Evolutionary conservation across 208 protist species (phyloP).

Genomic region (Crithidia brevicula): DNA sequence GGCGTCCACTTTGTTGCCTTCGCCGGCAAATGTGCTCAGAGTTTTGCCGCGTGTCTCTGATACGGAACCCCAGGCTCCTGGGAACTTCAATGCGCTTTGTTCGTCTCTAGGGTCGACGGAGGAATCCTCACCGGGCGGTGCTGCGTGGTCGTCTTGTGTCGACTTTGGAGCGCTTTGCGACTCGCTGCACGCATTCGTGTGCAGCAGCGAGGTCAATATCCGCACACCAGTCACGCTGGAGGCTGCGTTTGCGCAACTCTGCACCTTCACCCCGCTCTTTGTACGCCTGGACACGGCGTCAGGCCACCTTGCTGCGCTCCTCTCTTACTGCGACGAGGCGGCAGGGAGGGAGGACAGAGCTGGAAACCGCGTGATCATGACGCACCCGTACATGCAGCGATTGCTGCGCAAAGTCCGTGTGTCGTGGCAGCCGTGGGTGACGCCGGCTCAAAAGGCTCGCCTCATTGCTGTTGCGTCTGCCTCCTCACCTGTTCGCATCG

Average conservation of each 20-base stretch:
- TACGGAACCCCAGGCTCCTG: no score
- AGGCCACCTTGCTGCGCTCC: background rate
- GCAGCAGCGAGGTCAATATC: background rate
- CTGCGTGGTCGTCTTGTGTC: no score
- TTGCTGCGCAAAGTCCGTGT: slow-evolving; percentile 14
- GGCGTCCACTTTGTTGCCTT: no score
- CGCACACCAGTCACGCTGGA: background rate
- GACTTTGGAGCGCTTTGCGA: slow-evolving; percentile 1
- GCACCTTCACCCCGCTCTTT: slow-evolving; percentile 7
- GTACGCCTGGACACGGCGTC: background rate
- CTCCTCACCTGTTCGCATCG: background rate
- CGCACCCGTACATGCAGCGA: slow-evolving; percentile 1
- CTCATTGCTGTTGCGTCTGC: background rate
- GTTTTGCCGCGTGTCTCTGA: no score
- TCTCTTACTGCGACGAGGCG: slow-evolving; percentile 1
- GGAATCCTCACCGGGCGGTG: no score
- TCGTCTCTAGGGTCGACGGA: no score
- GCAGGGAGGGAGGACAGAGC: background rate
- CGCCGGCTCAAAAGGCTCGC: background rate
- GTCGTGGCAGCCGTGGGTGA: slow-evolving; percentile 30
- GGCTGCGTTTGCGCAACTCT: background rate
- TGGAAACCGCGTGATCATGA: background rate
- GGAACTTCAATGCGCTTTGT: no score
- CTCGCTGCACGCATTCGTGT: no score
- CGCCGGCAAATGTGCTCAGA: no score